Percentiles rank a stretch among this genome's conserved stretches.
Evolutionary conservation across 2,329 filamentous ascomycete genomes (phyloP).

Genomic region (Phialophora verrucosa): DNA sequence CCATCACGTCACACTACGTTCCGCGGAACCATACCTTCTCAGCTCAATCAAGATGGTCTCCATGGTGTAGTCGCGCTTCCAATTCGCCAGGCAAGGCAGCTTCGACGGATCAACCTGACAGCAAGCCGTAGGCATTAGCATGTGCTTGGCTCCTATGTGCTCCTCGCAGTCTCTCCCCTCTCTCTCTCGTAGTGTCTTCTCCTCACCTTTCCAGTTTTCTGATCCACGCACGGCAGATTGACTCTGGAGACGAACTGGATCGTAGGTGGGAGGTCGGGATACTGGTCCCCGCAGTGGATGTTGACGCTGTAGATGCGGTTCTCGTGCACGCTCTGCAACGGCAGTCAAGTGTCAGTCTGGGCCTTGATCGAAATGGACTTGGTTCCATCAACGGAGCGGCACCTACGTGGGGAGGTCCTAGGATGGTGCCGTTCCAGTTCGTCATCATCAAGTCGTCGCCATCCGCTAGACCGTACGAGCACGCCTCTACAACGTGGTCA

Average conservation of each 20-base stretch:
- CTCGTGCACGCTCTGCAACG: slow-evolving; percentile 84
- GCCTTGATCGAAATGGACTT: neutral
- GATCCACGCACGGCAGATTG: slow-evolving; percentile 93
- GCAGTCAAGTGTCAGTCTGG: slow-evolving; percentile 9
- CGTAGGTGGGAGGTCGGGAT: slow-evolving; percentile 85
- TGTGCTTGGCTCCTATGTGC: neutral
- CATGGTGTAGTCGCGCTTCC: slow-evolving; percentile 94
- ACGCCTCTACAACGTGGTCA: slow-evolving; percentile 71
- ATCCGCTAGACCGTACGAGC: slow-evolving; percentile 94
- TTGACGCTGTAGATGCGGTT: slow-evolving; percentile 99
- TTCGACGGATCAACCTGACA: slow-evolving; percentile 77
- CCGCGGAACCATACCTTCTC: slow-evolving; percentile 63
- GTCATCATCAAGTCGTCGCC: slow-evolving; percentile 95
- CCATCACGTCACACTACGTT: slow-evolving; percentile 27
- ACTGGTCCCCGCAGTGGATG: slow-evolving; percentile 89
- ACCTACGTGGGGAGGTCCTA: slow-evolving; percentile 92
- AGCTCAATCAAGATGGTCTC: slow-evolving; percentile 90
- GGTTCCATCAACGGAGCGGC: neutral
- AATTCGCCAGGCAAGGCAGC: slow-evolving; percentile 82
- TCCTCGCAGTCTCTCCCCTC: neutral
- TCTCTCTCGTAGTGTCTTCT: neutral
- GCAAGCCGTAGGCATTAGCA: neutral
- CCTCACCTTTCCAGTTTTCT: slow-evolving; percentile 72
- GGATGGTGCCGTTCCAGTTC: slow-evolving; percentile 98
- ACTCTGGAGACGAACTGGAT: slow-evolving; percentile 93